Percentiles rank a stretch among this genome's conserved stretches.
Conservation (phyloP, 2,329 filamentous ascomycete species). For the Amphichorda felina region DNA sequence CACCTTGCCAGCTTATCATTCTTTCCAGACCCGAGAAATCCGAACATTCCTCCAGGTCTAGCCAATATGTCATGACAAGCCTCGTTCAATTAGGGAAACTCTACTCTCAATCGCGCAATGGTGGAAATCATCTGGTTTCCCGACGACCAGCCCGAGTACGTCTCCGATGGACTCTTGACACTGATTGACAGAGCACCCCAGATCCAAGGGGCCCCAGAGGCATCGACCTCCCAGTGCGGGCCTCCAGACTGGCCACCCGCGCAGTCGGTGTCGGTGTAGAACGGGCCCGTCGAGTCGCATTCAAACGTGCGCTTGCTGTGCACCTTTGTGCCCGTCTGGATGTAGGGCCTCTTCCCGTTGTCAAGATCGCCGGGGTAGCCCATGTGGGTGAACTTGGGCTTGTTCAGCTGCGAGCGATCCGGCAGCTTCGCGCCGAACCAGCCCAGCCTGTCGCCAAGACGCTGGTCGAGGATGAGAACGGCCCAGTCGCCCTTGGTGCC, state of each 20-base stretch:
- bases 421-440: constrained; percentile 5
- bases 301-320: constrained; percentile 1
- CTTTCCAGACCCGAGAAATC: too few species aligned
- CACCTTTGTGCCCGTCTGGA: constrained; percentile 3
- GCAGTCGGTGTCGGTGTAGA: constrained; percentile 5
- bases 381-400: constrained; percentile 4
- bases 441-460: constrained; percentile 3
- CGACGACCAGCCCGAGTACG: too few species aligned
- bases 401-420: constrained; percentile 1
- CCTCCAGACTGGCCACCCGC: constrained; percentile 7
- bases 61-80: too few species aligned
- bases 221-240: constrained; percentile 4
- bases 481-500: constrained; percentile 5
- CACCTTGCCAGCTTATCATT: too few species aligned
- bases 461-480: constrained; percentile 4
- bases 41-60: too few species aligned
- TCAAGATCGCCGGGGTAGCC: constrained; percentile 6
- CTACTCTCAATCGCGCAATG: too few species aligned
- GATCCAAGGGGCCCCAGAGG: constrained; percentile 3
- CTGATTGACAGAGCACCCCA: constrained; percentile 5
- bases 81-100: too few species aligned
- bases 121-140: too few species aligned
- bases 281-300: constrained; percentile 4
- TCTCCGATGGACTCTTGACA: background rate
- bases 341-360: constrained; percentile 5